Base-by-base conservation (phyloP, 2,329 filamentous ascomycete genomes). In the Sporothrix humicola region DNA sequence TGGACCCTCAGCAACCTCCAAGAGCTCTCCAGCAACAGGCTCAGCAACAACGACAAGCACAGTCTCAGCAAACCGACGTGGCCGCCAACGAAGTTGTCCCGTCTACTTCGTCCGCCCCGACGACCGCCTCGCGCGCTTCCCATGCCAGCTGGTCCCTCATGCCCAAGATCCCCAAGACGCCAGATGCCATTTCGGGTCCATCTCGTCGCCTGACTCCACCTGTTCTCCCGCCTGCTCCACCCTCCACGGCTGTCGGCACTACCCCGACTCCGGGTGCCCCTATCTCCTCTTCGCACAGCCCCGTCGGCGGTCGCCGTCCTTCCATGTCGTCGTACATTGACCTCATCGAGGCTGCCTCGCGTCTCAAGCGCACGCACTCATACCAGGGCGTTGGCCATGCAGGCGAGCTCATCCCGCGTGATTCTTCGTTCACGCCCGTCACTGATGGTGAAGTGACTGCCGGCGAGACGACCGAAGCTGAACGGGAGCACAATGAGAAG, bases 271-370 rank as follows among this genome's bases (percentile, higher is more conserved):
- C 46, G 46, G 42, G 31, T 5, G 31, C 31, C 31, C 31, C 31
- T 3, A 37, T 37, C 31, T 15, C 54, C 12, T 31, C 42, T 1
- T 26, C 61, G 5, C 26, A 37, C 20, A 59, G 7, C 23, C 26
- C n/a, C 15, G 9, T 26, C 69, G 8, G 54, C 72, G 15, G 69
- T 15, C 70, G 26, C 5, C 72, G 66, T 9, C 74, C 72, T 9
- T 71, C 72, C 37, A 44, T 46, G 44, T 68, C 73, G 0, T 74
- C 72, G 12, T 77, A 78, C 46, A 72, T 77, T 31, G 78, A 79
- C 52, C 68, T 79, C 15, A 65, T 78, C 13, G 76, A 79, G 31
- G 78, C 77, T 4, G 76, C 75, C 1, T 72, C 69, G n/a, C 72
- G 54, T 23, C 75, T 76, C 31, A 75, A 72, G 69, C 70, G 69